phyloP scores from a whole-genome alignment of 2,329 filamentous ascomycete genomes.

The Xylaria polymorpha region DNA sequence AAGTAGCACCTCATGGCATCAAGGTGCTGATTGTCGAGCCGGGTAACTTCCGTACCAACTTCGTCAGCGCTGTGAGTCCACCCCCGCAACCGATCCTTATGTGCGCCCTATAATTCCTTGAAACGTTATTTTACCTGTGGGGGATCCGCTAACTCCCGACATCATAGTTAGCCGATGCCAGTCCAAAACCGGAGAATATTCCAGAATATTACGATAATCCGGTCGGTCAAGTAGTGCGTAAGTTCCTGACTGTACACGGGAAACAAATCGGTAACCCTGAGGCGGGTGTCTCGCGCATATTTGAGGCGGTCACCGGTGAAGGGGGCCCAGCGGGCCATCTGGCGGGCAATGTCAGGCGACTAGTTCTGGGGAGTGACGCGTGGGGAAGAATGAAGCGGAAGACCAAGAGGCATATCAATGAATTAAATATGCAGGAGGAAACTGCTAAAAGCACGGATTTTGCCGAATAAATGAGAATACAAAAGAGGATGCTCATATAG shows the following conservation, averaged over 20 bases:
- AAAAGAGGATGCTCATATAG: background rate
- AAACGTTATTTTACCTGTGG: background rate
- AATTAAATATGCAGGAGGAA: constrained; percentile 33
- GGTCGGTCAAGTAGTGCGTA: constrained; percentile 23
- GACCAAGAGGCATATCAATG: constrained; percentile 35
- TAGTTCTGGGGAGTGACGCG: constrained; percentile 53
- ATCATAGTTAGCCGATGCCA: constrained; percentile 23
- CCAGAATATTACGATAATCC: constrained; percentile 38
- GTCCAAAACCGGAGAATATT: background rate
- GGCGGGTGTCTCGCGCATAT: constrained; percentile 52
- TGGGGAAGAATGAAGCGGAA: constrained; percentile 37
- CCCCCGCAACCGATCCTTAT: no score
- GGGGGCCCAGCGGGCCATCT: constrained; percentile 47
- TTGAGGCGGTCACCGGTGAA: constrained; percentile 51
- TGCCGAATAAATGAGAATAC: background rate
- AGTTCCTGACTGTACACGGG: constrained; percentile 40
- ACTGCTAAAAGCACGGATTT: constrained; percentile 23
- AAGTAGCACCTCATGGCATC: constrained; percentile 53
- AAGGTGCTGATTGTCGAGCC: constrained; percentile 56
- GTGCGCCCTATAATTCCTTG: no score
- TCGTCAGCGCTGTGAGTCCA: constrained; percentile 44
- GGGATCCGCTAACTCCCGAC: constrained; percentile 1
- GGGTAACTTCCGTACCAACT: constrained; percentile 57
- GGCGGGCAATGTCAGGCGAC: constrained; percentile 49
- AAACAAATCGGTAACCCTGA: constrained; percentile 50